Base-by-base conservation (phyloP, 164 flowering plant species). In the Platanus orientalis region DNA sequence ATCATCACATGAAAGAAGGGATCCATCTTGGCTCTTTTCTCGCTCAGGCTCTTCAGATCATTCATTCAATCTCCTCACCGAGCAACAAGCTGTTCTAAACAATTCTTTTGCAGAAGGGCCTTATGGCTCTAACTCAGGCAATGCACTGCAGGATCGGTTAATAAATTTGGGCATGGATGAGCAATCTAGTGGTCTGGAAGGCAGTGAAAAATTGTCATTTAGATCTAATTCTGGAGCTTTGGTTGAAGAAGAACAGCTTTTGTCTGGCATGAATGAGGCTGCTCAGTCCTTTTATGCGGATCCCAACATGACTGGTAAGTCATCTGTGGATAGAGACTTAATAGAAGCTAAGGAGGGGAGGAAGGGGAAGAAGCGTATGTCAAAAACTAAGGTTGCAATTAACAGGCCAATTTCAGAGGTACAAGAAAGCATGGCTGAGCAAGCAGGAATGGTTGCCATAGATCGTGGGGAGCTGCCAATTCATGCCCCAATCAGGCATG, bases 21-120 rank as follows among this genome's bases (percentile, higher is more conserved):
- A 76, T 45, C 64, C 81, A 36, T 65, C 87, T 39, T 78, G 83
- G 71, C 65, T 68, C 28, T 77, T 68, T 56, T 60, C 86, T 68
- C 78, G 52, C 28, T 65, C 85, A 58, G 69, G 73, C 61, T 72
- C 76, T 25, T 63, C 75, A 25, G 80, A 75, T 62, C 81, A 71
- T 26, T 72, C 73, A 27, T 63, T 78, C 24, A 58, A 42, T 49
- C 42, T 49, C 52, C 63, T 25, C 52, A 21, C 36, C 23, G 54
- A 29, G 29, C 54, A 54, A 42, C 82, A 81, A 69, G 48, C 66
- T 17, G 73, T 66, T 54, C 40, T 65, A 34, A 73, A 69, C 52
- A 75, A 69, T 54, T 62, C 79, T 39, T 77, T 77, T 69, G 39
- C 67, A 9, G 79, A 60, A 32, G 80, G 80, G 26, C 65, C 84